Evolutionary conservation across 2,329 filamentous ascomycete species (phyloP), one percentile per base, ranked within the genome.

Genomic region (Colletotrichum godetiae): DNA sequence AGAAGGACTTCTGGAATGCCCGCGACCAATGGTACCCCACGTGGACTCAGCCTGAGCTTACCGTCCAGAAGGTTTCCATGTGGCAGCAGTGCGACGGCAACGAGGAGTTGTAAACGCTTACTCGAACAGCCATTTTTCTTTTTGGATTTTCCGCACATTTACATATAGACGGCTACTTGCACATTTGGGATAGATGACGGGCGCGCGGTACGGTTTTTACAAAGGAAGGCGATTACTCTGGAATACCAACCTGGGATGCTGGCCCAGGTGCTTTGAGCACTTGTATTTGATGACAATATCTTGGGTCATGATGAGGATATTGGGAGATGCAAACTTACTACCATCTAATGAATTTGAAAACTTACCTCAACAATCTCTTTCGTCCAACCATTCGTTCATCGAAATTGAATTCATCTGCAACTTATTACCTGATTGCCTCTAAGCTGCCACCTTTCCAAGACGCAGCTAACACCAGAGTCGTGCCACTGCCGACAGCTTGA

Each of bases 1-100:
- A 88, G 81, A 90, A 88, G 78, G 93, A 96, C 79, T 97, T 97
- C 81, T 97, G 93, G 93, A 84, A 92, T 22, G 88, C 90, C 0
- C 87, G 88, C 59, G 84, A 90, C 67, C 76, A 84, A 33, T 96
- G 94, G 93, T 83, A 88, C 57, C 89, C 92, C 5, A 95, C 93
- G 0, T 95, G 94, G 94, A 88, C 88, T 72, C 85, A 88, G 76
- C 92, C 91, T 1, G 87, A 90, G 78, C 88, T 95, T 87, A 87
- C 92, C 79, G 84, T 96, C 31, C 91, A 89, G 80, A 91, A 89
- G 76, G 93, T 96, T 27, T 86, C 89, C 74, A 94, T 94, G 86
- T 88, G 88, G 90, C 90, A 92, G 81, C 91, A 94, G 80, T 92
- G 90, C 77, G 89, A 92, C 76, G 90, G 90, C 1, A 80, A 87